Percentiles rank a stretch among this genome's conserved stretches.
Conservation (phyloP, 1,284 basidiomycete species). For the Rhizoctonia solani region DNA sequence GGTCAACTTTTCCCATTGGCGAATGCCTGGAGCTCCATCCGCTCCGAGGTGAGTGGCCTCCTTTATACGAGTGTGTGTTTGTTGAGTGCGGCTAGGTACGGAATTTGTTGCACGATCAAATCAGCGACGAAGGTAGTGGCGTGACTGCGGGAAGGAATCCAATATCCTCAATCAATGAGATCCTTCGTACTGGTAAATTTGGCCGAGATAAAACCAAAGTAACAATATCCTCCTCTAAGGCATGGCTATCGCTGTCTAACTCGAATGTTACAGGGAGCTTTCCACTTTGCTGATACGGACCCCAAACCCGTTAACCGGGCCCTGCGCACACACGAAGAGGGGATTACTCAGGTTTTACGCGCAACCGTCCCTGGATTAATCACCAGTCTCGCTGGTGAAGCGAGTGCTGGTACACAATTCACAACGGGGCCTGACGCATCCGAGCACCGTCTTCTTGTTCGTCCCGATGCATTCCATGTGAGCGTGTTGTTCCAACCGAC, state of each 20-base stretch:
- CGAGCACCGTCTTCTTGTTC: constrained; percentile 83
- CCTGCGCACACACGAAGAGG: constrained; percentile 81
- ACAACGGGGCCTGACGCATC: constrained; percentile 67
- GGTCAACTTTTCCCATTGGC: constrained; percentile 76
- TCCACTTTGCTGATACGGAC: constrained; percentile 90
- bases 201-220: constrained; percentile 81
- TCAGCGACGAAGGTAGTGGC: constrained; percentile 85
- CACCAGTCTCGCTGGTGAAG: constrained; percentile 49
- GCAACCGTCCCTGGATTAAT: constrained; percentile 95
- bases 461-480: constrained; percentile 94
- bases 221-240: not conserved
- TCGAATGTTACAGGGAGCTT: constrained; percentile 63
- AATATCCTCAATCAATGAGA: constrained; percentile 92
- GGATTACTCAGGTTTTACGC: constrained; percentile 80
- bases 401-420: constrained; percentile 61
- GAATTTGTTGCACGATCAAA: constrained; percentile 86
- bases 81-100: constrained; percentile 61
- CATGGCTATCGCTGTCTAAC: not conserved
- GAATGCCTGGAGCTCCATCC: constrained; percentile 92
- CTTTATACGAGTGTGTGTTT: constrained; percentile 32
- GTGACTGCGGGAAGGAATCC: constrained; percentile 78
- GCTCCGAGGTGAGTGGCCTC: constrained; percentile 70
- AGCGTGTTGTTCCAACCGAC: constrained; percentile 93
- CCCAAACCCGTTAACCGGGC: constrained; percentile 67
- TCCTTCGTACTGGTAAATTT: constrained; percentile 82